Evolutionary conservation across 164 flowering plant species (phyloP), one percentile per base, ranked within the genome.

Genomic region (Vitis riparia): DNA sequence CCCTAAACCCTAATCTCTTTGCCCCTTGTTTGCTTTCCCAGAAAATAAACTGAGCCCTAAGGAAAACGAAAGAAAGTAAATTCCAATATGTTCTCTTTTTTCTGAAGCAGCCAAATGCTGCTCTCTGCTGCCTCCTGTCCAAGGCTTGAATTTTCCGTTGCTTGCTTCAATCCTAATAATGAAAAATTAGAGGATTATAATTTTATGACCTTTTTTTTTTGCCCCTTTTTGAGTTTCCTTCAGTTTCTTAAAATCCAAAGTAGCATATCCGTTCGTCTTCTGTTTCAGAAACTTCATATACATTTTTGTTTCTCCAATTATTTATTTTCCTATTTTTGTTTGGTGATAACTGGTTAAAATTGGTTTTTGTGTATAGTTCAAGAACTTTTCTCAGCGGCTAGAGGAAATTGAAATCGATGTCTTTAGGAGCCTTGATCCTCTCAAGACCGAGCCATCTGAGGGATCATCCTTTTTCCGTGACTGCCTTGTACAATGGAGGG

Each of bases 401-500:
- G 87, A 85, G 49, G 97, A 91, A 9, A 83, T 91, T 50, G 91
- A 90, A 3, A 81, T 93, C 10, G 86, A 88, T 73, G 97, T 93
- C 11, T 88, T 63, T 68, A 79, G 88, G 37, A 90, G 86, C 72
- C 85, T 91, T 5, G 88, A 90, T 30, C 78, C 84, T 7, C 19
- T 85, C 10, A 85, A 83, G 59, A 17, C 89, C 0, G 89, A 87
- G 76, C 95, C 97, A 1, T 75, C 92, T 0, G 82, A 82, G 52
- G 97, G 91, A 14, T 87, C 96, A 14, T 81, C 98, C 1, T 91
- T 90, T 77, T 76, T 93, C 57, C 75, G 83, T 2, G 98, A 93
- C 51, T 86, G 90, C 72, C 91, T 96, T 30, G 53, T 86, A 0
- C 76, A 90, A 70, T 96, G 92, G 92, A 87, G 97, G 87, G 99